phyloP scores from a whole-genome alignment of 345 rosid genomes.

The Camelina neglecta region DNA sequence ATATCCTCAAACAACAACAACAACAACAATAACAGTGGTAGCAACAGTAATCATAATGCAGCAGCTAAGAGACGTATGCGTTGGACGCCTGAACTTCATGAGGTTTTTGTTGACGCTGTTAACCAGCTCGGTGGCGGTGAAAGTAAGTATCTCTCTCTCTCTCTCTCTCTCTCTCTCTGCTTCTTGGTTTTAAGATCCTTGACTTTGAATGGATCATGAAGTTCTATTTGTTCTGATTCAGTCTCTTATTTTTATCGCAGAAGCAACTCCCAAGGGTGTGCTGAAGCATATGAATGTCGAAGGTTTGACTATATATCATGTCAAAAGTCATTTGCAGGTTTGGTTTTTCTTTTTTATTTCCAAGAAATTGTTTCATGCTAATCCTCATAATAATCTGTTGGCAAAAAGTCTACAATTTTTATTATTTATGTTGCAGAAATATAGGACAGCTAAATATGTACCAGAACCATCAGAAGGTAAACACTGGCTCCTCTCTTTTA shows the following conservation, averaged over 20 bases:
- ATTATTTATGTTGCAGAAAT: slow-evolving; percentile 65
- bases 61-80: slow-evolving; percentile 86
- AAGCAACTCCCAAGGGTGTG: slow-evolving; percentile 95
- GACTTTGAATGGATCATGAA: slow-evolving; percentile 1
- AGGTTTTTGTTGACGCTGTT: slow-evolving; percentile 91
- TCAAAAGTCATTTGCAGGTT: slow-evolving; percentile 95
- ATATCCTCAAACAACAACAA: slow-evolving; percentile 51
- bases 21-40: slow-evolving; percentile 13
- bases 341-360: not conserved
- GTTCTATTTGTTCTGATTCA: slow-evolving; percentile 40
- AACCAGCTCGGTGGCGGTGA: slow-evolving; percentile 85
- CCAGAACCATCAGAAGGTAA: slow-evolving; percentile 86
- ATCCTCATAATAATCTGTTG: not conserved
- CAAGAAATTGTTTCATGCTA: slow-evolving; percentile 3
- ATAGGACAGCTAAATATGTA: slow-evolving; percentile 76
- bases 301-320: slow-evolving; percentile 89
- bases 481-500: not conserved
- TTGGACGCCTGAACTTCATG: slow-evolving; percentile 95
- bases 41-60: slow-evolving; percentile 49
- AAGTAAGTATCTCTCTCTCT: slow-evolving; percentile 48
- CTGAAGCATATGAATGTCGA: slow-evolving; percentile 87
- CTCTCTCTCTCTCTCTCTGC: slow-evolving; percentile 2
- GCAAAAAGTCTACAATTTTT: slow-evolving; percentile 2
- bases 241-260: slow-evolving; percentile 46
- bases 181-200: slow-evolving; percentile 4